Base-by-base conservation (phyloP, 2,329 filamentous ascomycete genomes). In the Thielaviopsis populi region DNA sequence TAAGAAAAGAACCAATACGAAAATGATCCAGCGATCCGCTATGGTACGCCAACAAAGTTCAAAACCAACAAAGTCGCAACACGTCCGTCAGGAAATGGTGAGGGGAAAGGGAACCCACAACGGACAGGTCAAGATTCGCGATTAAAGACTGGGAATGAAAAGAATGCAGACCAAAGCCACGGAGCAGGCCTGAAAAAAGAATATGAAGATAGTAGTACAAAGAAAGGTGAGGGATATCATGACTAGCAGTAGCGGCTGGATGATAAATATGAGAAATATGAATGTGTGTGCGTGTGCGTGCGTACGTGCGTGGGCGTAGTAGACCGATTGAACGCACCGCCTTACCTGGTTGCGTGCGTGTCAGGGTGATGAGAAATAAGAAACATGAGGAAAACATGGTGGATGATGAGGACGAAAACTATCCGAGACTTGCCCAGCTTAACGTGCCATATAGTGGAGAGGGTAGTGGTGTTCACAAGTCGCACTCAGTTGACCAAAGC, bases 121-220 rank as follows among this genome's bases (percentile, higher is more conserved):
- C 27, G n/a, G 15, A 3, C 27, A 33, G 11, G 24, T n/a, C 37
- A 13, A 37, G 30, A 8, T 33, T 56, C 13, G 24, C 30, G 24
- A 37, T 56, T 11, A 56, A 33, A 56, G n/a, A 22, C 30, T n/a
- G 22, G n/a, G 33, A 33, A 60, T 24, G 24, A 60, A 30, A 4
- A 41, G 19, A 19, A n/a, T 6, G 24, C 10, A 17, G n/a, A 22
- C 22, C 2, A n/a, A 27, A 33, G 1, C n/a, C 22, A 27, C 30
- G n/a, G 30, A 54, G 50, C 4, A 17, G 5, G 50, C 10, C 8
- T 8, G 5, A 37, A 37, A 37, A 8, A 37, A 37, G 33, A 17
- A 22, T 24, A 42, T 60, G 58, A 43, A 60, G 37, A 30, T 65
- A 62, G 64, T 65, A 62, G 60, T 65, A 65, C 60, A 62, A 42